Conservation (phyloP, 805 yeast species). For the Cyberlindnera americana region DNA sequence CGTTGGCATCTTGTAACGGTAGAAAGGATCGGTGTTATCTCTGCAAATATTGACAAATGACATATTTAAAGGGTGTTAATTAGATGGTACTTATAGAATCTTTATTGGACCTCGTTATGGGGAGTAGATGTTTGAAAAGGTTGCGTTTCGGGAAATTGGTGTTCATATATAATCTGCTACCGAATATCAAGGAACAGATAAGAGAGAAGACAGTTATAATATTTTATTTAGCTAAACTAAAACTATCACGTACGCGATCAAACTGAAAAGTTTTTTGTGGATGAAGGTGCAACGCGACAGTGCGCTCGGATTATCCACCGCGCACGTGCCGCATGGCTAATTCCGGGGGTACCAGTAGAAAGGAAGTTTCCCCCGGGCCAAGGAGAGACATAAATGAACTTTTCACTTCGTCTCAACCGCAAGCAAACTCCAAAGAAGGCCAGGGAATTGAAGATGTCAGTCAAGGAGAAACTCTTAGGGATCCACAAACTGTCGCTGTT, state of each 20-base stretch:
- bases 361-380: too few species aligned
- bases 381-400: too few species aligned
- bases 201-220: not conserved
- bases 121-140: constrained; percentile 13
- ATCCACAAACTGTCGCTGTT: constrained; percentile 51
- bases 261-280: not conserved
- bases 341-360: not conserved
- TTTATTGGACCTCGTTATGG: constrained; percentile 28
- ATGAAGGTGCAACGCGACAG: not conserved
- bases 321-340: too few species aligned
- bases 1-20: constrained; percentile 99
- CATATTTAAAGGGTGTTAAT: constrained; percentile 35
- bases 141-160: not conserved
- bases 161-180: constrained; percentile 3
- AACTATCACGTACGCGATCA: too few species aligned
- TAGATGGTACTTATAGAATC: too few species aligned
- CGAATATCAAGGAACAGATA: not conserved
- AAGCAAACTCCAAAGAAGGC: not conserved
- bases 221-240: too few species aligned
- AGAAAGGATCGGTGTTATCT: constrained; percentile 96
- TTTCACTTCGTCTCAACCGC: too few species aligned
- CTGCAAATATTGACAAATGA: constrained; percentile 91
- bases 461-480: constrained; percentile 45
- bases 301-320: too few species aligned
- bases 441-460: not conserved